Percentiles rank a stretch among this genome's conserved stretches.
These are phyloP conservation scores for Flueggea neowawraea DNA, from an alignment of 441 rosid species.

Conservation along the genomic window DNA sequence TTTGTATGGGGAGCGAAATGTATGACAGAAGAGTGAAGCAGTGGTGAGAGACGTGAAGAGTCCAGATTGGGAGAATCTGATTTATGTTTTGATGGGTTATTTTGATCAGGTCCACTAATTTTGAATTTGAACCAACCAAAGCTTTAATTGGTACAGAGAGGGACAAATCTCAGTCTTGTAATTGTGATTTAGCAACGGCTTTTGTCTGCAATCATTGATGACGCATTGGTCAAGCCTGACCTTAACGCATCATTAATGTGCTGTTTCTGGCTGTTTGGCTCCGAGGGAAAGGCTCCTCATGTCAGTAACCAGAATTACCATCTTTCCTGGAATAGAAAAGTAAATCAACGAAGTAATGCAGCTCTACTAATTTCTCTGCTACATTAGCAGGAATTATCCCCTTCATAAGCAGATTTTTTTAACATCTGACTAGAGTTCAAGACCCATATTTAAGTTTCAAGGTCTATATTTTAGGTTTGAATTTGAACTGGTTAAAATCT, in stretches of 20 bases:
- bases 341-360: too few relatives aligned
- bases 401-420: too few relatives aligned
- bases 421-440: too few relatives aligned
- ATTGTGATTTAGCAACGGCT: constrained; percentile 29
- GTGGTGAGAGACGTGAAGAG: neutral
- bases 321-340: too few relatives aligned
- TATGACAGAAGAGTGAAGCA: neutral
- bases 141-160: neutral
- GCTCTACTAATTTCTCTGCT: too few relatives aligned
- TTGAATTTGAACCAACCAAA: constrained; percentile 16
- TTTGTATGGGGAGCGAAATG: neutral
- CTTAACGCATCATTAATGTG: neutral
- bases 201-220: constrained; percentile 16
- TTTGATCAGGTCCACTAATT: constrained; percentile 6
- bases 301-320: too few relatives aligned
- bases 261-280: too few relatives aligned
- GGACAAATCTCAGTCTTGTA: constrained; percentile 3
- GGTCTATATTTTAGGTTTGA: too few relatives aligned
- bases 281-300: too few relatives aligned
- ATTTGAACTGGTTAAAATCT: too few relatives aligned
- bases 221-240: neutral
- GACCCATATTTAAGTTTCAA: too few relatives aligned
- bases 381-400: too few relatives aligned
- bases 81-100: neutral
- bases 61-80: neutral